Evolutionary conservation across 768 basidiomycete genomes (phyloP).

Genomic region (Mycena chlorophos): DNA sequence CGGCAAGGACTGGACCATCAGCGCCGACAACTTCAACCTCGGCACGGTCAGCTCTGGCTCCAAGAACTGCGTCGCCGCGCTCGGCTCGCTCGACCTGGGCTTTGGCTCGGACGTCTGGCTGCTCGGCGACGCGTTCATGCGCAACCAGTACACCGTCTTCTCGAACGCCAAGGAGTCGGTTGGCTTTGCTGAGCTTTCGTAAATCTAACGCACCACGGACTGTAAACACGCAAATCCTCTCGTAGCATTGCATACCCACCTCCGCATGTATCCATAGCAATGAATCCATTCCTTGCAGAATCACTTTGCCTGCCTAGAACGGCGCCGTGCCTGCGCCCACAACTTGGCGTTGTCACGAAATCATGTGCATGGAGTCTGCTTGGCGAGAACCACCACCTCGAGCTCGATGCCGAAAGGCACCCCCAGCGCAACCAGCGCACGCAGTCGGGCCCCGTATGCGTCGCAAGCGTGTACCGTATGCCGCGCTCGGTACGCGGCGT

Average conservation of each 20-base stretch:
- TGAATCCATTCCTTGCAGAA: no score
- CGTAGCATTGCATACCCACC: no score
- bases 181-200: constrained; percentile 35
- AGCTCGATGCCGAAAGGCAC: neutral
- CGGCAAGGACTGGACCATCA: constrained; percentile 40
- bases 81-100: constrained; percentile 42
- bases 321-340: no score
- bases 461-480: constrained; percentile 6
- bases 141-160: constrained; percentile 45
- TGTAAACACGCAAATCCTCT: neutral
- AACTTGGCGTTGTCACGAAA: no score
- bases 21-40: constrained; percentile 42
- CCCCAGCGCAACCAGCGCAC: neutral
- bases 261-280: neutral
- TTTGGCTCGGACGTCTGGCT: constrained; percentile 24
- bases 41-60: constrained; percentile 42
- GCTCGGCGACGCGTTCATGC: constrained; percentile 43
- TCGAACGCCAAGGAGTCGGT: constrained; percentile 34
- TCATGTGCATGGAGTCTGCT: no score
- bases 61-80: constrained; percentile 48
- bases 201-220: neutral
- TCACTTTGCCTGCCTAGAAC: no score
- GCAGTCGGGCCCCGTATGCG: constrained; percentile 2
- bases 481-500: neutral
- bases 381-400: no score